A percentile compares a stretch with the other conserved stretches of the same genome.
Conservation (phyloP, 2,329 filamentous ascomycete species). For the Paecilomyces niveus region DNA sequence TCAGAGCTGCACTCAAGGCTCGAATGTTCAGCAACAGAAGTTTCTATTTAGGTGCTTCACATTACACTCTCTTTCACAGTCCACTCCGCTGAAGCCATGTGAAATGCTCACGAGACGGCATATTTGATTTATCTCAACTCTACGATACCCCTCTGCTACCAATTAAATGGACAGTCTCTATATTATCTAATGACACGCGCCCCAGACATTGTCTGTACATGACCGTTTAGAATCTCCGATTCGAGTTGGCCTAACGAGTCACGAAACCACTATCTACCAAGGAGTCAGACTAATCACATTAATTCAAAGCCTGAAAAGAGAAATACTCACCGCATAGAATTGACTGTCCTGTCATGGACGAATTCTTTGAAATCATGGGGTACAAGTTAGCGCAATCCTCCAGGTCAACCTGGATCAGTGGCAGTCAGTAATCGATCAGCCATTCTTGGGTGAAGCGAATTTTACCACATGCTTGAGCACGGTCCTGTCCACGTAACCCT, state of each 20-base stretch:
- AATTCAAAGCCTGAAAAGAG: background rate
- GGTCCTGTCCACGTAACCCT: constrained; percentile 48
- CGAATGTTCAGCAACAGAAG: constrained; percentile 26
- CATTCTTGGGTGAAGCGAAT: constrained; percentile 1
- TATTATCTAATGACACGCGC: background rate
- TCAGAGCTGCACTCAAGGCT: constrained; percentile 33
- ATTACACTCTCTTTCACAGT: constrained; percentile 28
- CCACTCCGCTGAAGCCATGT: constrained; percentile 18
- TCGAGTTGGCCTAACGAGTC: constrained; percentile 10
- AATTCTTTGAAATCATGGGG: constrained; percentile 35
- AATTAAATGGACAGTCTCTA: background rate
- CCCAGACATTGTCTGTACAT: background rate
- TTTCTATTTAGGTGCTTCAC: constrained; percentile 15
- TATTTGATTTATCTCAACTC: background rate
- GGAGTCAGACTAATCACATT: constrained; percentile 6
- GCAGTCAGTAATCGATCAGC: constrained; percentile 6
- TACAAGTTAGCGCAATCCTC: constrained; percentile 38
- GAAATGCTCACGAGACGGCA: background rate
- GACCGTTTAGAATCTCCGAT: background rate
- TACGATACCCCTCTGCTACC: constrained; percentile 10
- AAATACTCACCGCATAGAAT: constrained; percentile 34
- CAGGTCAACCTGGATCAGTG: constrained; percentile 26
- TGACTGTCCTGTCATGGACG: constrained; percentile 40
- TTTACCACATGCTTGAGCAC: constrained; percentile 53
- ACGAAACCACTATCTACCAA: constrained; percentile 26